Base-by-base conservation (phyloP, 345 rosid genomes). In the Arabidopsis suecica region DNA sequence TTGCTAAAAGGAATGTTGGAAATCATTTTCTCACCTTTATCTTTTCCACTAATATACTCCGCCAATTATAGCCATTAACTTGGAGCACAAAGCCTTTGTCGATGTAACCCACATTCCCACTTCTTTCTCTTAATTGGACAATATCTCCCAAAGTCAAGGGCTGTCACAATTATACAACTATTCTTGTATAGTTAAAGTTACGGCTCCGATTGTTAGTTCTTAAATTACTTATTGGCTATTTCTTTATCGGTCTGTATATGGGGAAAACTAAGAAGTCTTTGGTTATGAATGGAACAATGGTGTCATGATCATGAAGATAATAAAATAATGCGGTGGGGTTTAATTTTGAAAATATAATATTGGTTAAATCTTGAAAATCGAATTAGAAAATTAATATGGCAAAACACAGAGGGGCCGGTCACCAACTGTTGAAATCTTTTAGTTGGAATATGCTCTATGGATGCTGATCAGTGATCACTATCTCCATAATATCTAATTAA, bases 1-100 rank as follows among this genome's bases (percentile, higher is more conserved):
- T 4, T 63, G 34, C 12, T 0, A 44, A 55, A 53, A 5, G 45
- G 65, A 36, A 56, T n/a, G 41, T 56, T 23, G 23, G 78, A 65
- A 47, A 56, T 45, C 58, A 65, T 36, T n/a, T 56, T 65, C 11
- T 36, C 41, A 65, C 58, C 66, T 74, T 74, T 74, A 56, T 73
- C 9, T 0, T 65, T 65, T 74, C 78, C 72, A 74, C 65, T 55
- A 42, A 65, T 56, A 56, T 36, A 37, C 56, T 57, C 33, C 5
- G 5, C 30, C 38, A 62, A 41, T 30, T 50, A 7, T 16, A 51
- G 69, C 53, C 50, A 7, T 3, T 36, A 48, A 36, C 3, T 71
- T 60, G 2, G 44, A 71, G 38, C 12, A n/a, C 20, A 71, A 48
- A 61, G 75, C 51, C 30, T 36, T 47, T 61, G 40, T 72, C 12